A percentile compares a stretch with the other conserved stretches of the same genome.
These are phyloP conservation scores for Paramecium sexaurelia DNA, from an alignment of 73 alveolate species.

Conservation along the genomic window DNA sequence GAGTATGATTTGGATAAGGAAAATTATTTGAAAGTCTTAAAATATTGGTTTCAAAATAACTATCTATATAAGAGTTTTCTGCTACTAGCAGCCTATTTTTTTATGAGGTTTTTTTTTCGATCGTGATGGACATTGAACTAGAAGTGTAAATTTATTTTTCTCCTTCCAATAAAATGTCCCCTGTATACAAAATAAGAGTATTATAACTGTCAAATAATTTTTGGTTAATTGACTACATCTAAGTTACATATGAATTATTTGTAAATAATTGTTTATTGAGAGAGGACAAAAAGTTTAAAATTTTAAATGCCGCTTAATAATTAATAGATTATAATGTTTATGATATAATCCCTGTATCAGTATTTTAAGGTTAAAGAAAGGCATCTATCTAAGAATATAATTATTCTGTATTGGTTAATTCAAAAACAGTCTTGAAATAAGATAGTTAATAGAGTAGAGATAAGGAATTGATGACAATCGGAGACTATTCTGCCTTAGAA, in stretches of 20 bases:
- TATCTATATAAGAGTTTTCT: neutral
- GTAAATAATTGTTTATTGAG: neutral
- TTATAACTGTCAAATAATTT: neutral
- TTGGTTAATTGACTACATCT: neutral
- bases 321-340: neutral
- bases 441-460: neutral
- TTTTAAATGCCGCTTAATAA: neutral
- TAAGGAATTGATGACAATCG: neutral
- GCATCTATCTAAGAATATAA: neutral
- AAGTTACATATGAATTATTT: neutral
- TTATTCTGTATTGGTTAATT: neutral
- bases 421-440: neutral
- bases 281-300: neutral
- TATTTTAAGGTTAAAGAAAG: neutral
- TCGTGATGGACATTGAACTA: neutral
- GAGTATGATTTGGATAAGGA: conserved; percentile 20
- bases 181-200: neutral
- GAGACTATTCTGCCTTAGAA: neutral
- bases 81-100: neutral
- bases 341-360: neutral
- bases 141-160: neutral
- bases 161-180: neutral
- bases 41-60: neutral
- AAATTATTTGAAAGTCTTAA: neutral
- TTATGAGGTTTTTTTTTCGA: neutral